A percentile compares a stretch with the other conserved stretches of the same genome.
Evolutionary conservation across 164 flowering plant species (phyloP).

Genomic region (Piper longum): DNA sequence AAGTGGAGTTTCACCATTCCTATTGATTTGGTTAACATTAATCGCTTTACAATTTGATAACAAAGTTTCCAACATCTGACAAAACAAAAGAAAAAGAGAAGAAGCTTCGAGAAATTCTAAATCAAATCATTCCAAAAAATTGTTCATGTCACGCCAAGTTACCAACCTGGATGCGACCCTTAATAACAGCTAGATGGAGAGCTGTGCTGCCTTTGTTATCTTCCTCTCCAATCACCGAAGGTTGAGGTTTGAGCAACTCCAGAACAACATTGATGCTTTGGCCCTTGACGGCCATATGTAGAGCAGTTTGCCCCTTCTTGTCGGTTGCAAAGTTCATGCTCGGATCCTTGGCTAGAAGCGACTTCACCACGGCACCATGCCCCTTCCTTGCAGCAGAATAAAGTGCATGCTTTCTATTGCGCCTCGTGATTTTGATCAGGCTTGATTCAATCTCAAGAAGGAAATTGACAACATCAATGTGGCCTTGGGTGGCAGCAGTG

Average conservation of each 20-base stretch:
- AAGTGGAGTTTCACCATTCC: constrained; percentile 64
- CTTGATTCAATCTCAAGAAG: constrained; percentile 68
- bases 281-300: constrained; percentile 98
- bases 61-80: constrained; percentile 54
- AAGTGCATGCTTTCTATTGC: constrained; percentile 75
- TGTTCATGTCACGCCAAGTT: neutral
- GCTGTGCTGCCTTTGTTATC: constrained; percentile 84
- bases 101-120: neutral
- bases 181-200: constrained; percentile 61
- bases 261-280: constrained; percentile 53
- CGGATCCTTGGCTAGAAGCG: constrained; percentile 62
- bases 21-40: constrained; percentile 50
- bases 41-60: constrained; percentile 44
- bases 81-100: neutral
- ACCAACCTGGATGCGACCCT: constrained; percentile 61
- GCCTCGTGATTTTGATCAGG: constrained; percentile 70
- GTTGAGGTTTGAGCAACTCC: constrained; percentile 63
- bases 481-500: constrained; percentile 86
- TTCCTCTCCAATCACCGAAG: constrained; percentile 41
- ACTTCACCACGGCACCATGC: constrained; percentile 63
- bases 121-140: neutral
- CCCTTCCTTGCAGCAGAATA: constrained; percentile 95
- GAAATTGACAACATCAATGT: constrained; percentile 60
- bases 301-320: constrained; percentile 79
- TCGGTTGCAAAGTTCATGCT: constrained; percentile 60